These are phyloP conservation scores for Phialemoniopsis sp. DNA, from an alignment of 2,329 filamentous ascomycete species.

Conservation along the genomic window DNA sequence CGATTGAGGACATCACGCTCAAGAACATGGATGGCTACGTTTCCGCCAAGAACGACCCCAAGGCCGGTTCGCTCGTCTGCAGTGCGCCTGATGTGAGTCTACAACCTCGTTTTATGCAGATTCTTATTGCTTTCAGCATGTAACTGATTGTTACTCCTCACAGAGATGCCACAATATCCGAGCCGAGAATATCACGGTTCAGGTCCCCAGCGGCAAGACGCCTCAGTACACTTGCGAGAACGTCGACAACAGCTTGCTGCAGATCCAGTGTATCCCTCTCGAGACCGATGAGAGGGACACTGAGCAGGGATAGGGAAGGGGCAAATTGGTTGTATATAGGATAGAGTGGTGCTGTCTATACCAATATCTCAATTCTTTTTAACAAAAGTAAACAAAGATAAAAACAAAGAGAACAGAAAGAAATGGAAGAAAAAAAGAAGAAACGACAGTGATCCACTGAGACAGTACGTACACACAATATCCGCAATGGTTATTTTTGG, in stretches of 20 bases:
- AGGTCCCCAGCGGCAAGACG: constrained; percentile 37
- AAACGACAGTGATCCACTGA: no score
- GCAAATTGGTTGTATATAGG: neutral
- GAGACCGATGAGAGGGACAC: neutral
- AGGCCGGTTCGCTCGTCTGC: constrained; percentile 42
- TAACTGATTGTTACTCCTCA: no score
- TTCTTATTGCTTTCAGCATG: no score
- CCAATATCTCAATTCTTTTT: no score
- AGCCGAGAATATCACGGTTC: constrained; percentile 37
- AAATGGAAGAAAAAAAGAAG: no score
- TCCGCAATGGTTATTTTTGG: no score
- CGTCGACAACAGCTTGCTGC: constrained; percentile 11
- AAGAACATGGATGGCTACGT: constrained; percentile 53
- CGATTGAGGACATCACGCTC: constrained; percentile 52
- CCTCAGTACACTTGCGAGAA: constrained; percentile 38
- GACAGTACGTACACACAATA: no score
- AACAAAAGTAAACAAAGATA: no score
- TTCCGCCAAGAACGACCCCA: constrained; percentile 33
- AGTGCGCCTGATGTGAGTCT: constrained; percentile 40
- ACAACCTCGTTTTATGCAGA: no score
- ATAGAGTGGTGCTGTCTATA: no score
- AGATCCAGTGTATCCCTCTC: neutral
- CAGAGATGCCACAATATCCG: constrained; percentile 39
- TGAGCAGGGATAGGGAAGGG: neutral
- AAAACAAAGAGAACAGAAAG: no score